These are phyloP conservation scores for Inga leiocalycina DNA, from an alignment of 306 rosid genomes.

Conservation along the genomic window DNA sequence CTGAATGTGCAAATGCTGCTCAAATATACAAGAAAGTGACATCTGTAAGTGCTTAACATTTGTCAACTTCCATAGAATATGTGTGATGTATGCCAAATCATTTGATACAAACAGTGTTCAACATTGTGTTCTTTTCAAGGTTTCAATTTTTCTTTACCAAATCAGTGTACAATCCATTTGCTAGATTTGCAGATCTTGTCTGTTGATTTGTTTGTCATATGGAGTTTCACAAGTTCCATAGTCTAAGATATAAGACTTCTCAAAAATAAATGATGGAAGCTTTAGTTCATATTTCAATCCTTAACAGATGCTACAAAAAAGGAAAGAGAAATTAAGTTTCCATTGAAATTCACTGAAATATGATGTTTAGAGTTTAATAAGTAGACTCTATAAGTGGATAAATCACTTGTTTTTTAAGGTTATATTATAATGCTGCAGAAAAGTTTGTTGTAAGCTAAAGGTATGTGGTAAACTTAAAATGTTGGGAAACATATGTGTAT, in stretches of 20 bases:
- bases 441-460: neutral
- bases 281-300: neutral
- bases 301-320: conserved; percentile 1
- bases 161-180: conserved; percentile 14
- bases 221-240: conserved; percentile 18
- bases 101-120: conserved; percentile 8
- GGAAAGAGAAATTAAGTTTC: conserved; percentile 1
- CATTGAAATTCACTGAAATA: conserved; percentile 20
- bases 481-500: neutral
- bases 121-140: neutral
- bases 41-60: conserved; percentile 62
- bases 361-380: conserved; percentile 9
- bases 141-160: conserved; percentile 19
- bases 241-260: neutral
- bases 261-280: neutral
- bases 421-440: neutral
- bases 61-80: neutral
- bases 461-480: neutral
- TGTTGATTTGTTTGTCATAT: neutral
- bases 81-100: conserved; percentile 22
- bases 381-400: conserved; percentile 17
- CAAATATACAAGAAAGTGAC: conserved; percentile 99
- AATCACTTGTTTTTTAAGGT: neutral
- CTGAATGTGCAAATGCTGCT: conserved; percentile 95
- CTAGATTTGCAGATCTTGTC: neutral